Base-by-base conservation (phyloP, 1,284 basidiomycete species). In the Heliocybe sulcata region DNA sequence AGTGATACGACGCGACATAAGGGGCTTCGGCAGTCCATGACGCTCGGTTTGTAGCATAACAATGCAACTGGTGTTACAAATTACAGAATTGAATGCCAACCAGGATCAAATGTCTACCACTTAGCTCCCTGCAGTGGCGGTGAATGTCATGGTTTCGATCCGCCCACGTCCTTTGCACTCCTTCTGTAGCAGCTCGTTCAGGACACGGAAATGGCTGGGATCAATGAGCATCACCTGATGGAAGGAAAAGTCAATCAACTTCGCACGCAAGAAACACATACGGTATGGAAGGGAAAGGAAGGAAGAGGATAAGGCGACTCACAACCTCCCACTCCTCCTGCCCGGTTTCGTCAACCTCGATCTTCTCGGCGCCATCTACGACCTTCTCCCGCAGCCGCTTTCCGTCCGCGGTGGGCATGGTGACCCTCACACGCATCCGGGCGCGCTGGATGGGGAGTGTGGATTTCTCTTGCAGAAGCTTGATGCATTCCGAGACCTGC, bases 401-500 rank as follows among this genome's bases (percentile, higher is more conserved):
- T 27, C 81, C 87, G 57, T 95, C 90, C 50, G 81, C 81, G 2
- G 74, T 70, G 1, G 94, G 87, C 72, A 98, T 81, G 1, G 83
- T 83, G 33, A 99, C 80, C 29, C 92, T 81, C 14, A 99, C 80
- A 20, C 94, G 84, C 96, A 99, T 98, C 55, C 89, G 79, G 2
- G 94, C 92, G 50, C 95, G 81, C 65, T 96, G 87, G 58, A 99
- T 93, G 0, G 94, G 92, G 19, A 99, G 80, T 9, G 87, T 90
- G 1, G 87, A 87, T 48, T 85, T 78, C 2, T 85, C 77, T 63
- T 94, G 90, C 23, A 99, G 74, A 19, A 84, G 76, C 64, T 90
- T 91, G 71, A 99, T 92, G 59, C 94, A 90, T 61, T 96, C 95
- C 6, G 95, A 84, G 2, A 96, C 94, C 89, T 94, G 59, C 20